Conservation (phyloP, 2,329 filamentous ascomycete species). For the Hypoxylon sp. region DNA sequence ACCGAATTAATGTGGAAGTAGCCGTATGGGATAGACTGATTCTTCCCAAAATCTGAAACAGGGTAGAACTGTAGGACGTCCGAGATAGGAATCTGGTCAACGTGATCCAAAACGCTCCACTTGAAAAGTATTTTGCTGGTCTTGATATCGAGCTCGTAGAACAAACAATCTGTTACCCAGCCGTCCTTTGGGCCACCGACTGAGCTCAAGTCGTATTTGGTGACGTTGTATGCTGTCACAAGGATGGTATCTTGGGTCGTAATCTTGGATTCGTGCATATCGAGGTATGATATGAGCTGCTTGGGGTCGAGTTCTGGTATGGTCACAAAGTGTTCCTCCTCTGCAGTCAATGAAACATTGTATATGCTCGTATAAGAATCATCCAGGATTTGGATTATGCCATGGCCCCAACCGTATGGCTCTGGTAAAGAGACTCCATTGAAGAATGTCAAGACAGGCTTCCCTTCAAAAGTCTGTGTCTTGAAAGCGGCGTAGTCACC, state of each 20-base stretch:
- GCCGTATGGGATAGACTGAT: slow-evolving; percentile 47
- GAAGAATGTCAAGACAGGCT: slow-evolving; percentile 53
- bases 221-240: slow-evolving; percentile 53
- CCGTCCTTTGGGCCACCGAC: slow-evolving; percentile 54
- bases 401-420: slow-evolving; percentile 53
- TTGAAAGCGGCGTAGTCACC: slow-evolving; percentile 49
- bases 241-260: slow-evolving; percentile 52
- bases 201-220: slow-evolving; percentile 51
- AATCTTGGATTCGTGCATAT: slow-evolving; percentile 55
- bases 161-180: slow-evolving; percentile 56
- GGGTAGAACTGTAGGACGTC: slow-evolving; percentile 41
- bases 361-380: slow-evolving; percentile 50
- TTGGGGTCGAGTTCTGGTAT: slow-evolving; percentile 31
- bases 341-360: slow-evolving; percentile 42
- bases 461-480: slow-evolving; percentile 52
- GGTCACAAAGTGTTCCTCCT: slow-evolving; percentile 35
- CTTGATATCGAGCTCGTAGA: slow-evolving; percentile 61
- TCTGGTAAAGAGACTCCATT: slow-evolving; percentile 48
- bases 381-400: slow-evolving; percentile 53
- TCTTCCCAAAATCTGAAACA: slow-evolving; percentile 40
- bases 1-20: slow-evolving; percentile 53
- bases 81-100: slow-evolving; percentile 52
- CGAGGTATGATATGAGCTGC: slow-evolving; percentile 44
- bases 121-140: slow-evolving; percentile 58
- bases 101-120: slow-evolving; percentile 59